A percentile compares a stretch with the other conserved stretches of the same genome.
phyloP scores from a whole-genome alignment of 1,284 basidiomycete species.

The Ganoderma resinaceum region DNA sequence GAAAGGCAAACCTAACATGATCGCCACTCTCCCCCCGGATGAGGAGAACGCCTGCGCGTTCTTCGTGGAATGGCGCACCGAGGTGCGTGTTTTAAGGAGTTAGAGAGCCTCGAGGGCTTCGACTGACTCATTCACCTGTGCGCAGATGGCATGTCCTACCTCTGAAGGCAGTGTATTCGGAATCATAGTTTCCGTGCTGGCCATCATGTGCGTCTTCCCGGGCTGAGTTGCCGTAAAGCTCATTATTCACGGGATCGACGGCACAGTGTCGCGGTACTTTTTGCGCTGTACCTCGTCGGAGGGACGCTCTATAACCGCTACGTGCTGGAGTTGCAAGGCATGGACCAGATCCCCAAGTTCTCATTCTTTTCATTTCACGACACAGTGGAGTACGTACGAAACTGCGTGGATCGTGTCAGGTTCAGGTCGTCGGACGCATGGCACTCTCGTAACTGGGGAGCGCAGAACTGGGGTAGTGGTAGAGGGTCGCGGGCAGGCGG shows the following conservation, averaged over 20 bases:
- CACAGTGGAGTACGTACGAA: conserved; percentile 37
- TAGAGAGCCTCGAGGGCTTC: conserved; percentile 9
- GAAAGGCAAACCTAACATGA: conserved; percentile 58
- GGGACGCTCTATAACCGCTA: conserved; percentile 75
- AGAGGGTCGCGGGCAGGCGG: conserved; percentile 31
- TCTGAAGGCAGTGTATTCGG: conserved; percentile 57
- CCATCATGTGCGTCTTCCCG: conserved; percentile 53
- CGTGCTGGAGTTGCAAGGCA: conserved; percentile 66
- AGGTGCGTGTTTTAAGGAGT: conserved; percentile 49
- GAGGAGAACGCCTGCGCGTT: conserved; percentile 71
- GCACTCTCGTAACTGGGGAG: conserved; percentile 32
- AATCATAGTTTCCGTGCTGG: conserved; percentile 59
- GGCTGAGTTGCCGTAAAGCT: conserved; percentile 19
- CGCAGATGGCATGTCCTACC: conserved; percentile 73
- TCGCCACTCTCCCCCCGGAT: conserved; percentile 67
- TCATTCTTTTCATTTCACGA: conserved; percentile 50
- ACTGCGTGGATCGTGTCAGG: conserved; percentile 36
- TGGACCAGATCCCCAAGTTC: conserved; percentile 73
- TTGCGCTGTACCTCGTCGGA: conserved; percentile 63
- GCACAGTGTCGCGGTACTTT: conserved; percentile 57
- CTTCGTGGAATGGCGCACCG: conserved; percentile 76
- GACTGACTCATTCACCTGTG: conserved; percentile 7
- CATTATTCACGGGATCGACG: conserved; percentile 22
- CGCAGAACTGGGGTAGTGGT: conserved; percentile 28
- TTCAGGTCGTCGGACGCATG: conserved; percentile 32